Evolutionary conservation across 1,284 basidiomycete genomes (phyloP).

Genomic region (Psilocybe mexicana): DNA sequence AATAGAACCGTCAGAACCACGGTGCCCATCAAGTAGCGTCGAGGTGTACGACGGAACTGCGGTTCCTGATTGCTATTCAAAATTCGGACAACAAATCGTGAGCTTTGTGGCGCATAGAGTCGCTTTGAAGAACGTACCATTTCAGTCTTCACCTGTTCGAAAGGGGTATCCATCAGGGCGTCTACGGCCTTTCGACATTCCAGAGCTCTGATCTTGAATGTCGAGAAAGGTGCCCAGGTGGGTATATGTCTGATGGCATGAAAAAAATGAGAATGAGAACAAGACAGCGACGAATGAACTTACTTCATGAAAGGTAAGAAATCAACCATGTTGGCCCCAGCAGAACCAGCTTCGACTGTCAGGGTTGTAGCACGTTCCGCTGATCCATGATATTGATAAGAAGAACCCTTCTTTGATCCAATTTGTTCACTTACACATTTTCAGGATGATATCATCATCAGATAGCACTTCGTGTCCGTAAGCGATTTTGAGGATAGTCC

Average conservation of each 20-base stretch:
- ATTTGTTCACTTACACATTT: slow-evolving; percentile 33
- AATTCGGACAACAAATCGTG: slow-evolving; percentile 8
- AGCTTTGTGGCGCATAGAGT: slow-evolving; percentile 17
- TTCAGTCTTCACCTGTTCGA: slow-evolving; percentile 50
- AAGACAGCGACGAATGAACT: neutral
- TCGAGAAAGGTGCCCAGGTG: slow-evolving; percentile 55
- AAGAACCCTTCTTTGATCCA: slow-evolving; percentile 19
- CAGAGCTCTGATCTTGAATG: slow-evolving; percentile 54
- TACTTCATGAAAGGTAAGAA: slow-evolving; percentile 53
- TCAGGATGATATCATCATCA: slow-evolving; percentile 42
- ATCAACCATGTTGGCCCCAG: slow-evolving; percentile 57
- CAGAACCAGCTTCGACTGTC: slow-evolving; percentile 49
- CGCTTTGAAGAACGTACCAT: slow-evolving; percentile 38
- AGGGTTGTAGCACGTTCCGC: slow-evolving; percentile 49
- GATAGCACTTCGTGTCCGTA: slow-evolving; percentile 46
- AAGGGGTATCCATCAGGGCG: slow-evolving; percentile 51
- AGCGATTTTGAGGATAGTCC: slow-evolving; percentile 47
- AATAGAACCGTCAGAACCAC: slow-evolving; percentile 32
- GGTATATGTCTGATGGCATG: slow-evolving; percentile 43
- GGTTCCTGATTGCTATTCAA: slow-evolving; percentile 41
- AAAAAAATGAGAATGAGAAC: neutral
- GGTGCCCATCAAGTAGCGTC: slow-evolving; percentile 45
- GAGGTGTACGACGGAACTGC: slow-evolving; percentile 54
- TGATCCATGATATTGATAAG: slow-evolving; percentile 21
- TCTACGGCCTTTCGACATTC: slow-evolving; percentile 44